A percentile compares a stretch with the other conserved stretches of the same genome.
phyloP scores from a whole-genome alignment of 805 yeast species.

The Ogataea glucozyma region DNA sequence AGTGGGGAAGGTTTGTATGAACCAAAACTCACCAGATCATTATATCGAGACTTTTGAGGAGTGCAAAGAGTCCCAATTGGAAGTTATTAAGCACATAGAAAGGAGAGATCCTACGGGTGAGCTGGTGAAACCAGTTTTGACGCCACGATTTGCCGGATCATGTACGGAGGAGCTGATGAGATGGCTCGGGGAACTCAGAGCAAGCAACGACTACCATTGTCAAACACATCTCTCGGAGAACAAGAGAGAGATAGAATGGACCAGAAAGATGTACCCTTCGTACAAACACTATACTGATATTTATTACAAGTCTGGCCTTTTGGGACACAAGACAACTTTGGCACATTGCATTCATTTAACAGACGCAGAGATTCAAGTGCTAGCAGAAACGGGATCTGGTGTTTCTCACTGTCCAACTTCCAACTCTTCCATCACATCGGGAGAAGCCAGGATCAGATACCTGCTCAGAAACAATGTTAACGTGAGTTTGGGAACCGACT shows the following conservation, averaged over 20 bases:
- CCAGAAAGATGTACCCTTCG: conserved; percentile 69
- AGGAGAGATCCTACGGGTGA: conserved; percentile 53
- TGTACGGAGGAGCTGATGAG: conserved; percentile 66
- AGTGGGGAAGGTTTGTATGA: conserved; percentile 95
- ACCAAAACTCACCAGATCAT: conserved; percentile 73
- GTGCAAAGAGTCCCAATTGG: conserved; percentile 53
- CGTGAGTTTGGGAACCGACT: conserved; percentile 80
- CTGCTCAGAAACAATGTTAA: conserved; percentile 64
- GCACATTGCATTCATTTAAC: conserved; percentile 88
- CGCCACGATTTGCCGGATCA: conserved; percentile 93
- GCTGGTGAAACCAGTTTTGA: conserved; percentile 69
- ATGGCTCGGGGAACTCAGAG: conserved; percentile 62
- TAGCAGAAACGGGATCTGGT: conserved; percentile 60
- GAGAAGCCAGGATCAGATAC: conserved; percentile 81
- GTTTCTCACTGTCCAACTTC: conserved; percentile 93
- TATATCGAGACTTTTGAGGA: conserved; percentile 58
- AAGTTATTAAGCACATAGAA: conserved; percentile 57
- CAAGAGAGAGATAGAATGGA: conserved; percentile 71
- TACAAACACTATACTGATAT: conserved; percentile 71
- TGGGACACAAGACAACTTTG: conserved; percentile 67
- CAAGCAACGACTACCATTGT: conserved; percentile 54
- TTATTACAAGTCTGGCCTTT: conserved; percentile 61
- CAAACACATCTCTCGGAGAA: conserved; percentile 95
- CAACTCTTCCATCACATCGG: conserved; percentile 83
- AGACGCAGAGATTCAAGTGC: conserved; percentile 59